Base-by-base conservation (phyloP, 2,329 filamentous ascomycete genomes). In the Botrytis pseudocinerea region DNA sequence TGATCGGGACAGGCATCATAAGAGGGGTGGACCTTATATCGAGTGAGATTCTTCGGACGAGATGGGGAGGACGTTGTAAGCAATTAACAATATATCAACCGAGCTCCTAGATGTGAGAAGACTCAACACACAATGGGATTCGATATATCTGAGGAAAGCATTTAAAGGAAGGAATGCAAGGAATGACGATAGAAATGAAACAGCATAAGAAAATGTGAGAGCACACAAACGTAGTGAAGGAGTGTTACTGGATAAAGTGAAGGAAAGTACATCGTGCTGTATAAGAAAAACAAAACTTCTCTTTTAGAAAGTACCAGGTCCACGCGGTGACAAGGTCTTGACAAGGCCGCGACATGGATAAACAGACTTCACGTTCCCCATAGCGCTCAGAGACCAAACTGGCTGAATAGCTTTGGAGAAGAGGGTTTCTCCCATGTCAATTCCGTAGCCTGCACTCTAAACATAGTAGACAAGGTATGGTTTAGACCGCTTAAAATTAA, bases 211-310 rank as follows among this genome's bases (percentile, higher is more conserved):
- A 57, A 61, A 42, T 60, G 54, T 70, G 40, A 69, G 12, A 32
- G 66, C 51, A 69, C 54, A 35, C 51, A 57, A 54, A 61, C 32
- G 66, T 25, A 69, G 38, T 44, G n/a, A 46, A 69, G 68, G 68
- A 69, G 68, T 9, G 68, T 57, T 35, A 25, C n/a, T 54, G 64
- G 48, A 60, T 38, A 64, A 42, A 70, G 69, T 28, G 61, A 71
- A 42, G 38, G 60, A 54, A 44, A 59, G 60, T n/a, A 71, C 8
- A 44, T 57, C 51, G 51, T 68, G 9, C 22, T 25, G 28, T 40
- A 44, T 71, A 68, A 59, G 70, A 72, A 68, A 72, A 59, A 46
- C 42, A 60, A 63, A 32, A 72, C 51, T 38, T 72, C 70, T 48
- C 38, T 70, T 22, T 64, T 40, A n/a, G 2, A 57, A n/a, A 57